Percentiles rank a stretch among this genome's conserved stretches.
phyloP scores from a whole-genome alignment of 495 filamentous ascomycete species.

The Penicillium verhagenii region DNA sequence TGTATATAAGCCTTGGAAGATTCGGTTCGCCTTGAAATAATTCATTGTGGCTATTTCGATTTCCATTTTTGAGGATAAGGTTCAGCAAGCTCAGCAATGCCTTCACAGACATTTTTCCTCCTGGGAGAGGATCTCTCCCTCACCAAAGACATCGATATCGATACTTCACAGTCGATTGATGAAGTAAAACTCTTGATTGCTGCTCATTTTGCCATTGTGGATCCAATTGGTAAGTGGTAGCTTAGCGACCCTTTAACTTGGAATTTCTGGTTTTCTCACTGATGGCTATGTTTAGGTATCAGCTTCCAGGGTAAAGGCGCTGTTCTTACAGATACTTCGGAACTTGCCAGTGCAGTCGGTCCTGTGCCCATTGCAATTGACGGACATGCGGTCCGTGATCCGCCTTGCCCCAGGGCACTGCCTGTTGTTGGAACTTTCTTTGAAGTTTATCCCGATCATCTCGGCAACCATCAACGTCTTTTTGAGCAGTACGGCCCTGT shows the following conservation, averaged over 20 bases:
- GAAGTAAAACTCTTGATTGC: conserved; percentile 38
- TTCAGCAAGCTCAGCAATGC: no score
- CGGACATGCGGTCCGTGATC: conserved; percentile 38
- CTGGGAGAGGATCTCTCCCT: conserved; percentile 38
- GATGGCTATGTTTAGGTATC: no score
- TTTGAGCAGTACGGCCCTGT: conserved; percentile 52
- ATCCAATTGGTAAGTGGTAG: conserved; percentile 16
- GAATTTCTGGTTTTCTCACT: no score
- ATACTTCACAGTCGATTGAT: conserved; percentile 27
- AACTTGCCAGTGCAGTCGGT: conserved; percentile 22
- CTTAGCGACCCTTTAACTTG: no score
- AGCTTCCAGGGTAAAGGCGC: conserved; percentile 32
- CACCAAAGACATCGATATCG: conserved; percentile 34
- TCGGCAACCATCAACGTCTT: conserved; percentile 56
- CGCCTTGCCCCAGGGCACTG: conserved; percentile 44
- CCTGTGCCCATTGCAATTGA: conserved; percentile 35
- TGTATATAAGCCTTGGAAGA: no score
- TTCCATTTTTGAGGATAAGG: no score
- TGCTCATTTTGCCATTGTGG: conserved; percentile 44
- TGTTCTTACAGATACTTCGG: conserved; percentile 20
- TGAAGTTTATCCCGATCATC: conserved; percentile 56
- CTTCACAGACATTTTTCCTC: background rate
- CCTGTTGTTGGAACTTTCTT: conserved; percentile 51
- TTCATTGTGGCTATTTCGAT: no score
- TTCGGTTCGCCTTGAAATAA: no score